Base-by-base conservation (phyloP, 1,284 basidiomycete species). In the Irpex sp. region DNA sequence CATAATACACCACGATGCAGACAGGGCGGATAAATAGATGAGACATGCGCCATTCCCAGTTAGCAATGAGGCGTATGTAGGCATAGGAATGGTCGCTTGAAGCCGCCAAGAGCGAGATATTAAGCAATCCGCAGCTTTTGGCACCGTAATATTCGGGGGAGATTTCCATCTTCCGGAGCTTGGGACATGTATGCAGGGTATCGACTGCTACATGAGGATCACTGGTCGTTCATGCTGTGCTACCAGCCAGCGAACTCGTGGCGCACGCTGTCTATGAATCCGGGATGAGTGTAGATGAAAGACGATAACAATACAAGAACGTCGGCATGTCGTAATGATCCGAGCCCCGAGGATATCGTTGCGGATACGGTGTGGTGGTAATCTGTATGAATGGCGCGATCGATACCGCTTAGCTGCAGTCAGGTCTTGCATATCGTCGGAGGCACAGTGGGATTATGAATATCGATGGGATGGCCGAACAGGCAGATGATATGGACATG, bases 321-420 rank as follows among this genome's bases (percentile, higher is more conserved):
- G 39, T 51, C 49, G 49, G 49, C n/a, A 51, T 51, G 49, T 51
- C 49, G 49, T 51, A 51, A 51, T 51, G 49, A 51, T 51, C 49
- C 49, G 49, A 26, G 49, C 17, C 17, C 49, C 39, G 39, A 43
- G 15, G 39, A 43, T 43, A 43, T 43, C 15, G 15, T 43, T 43
- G 39, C 39, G 39, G 39, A 43, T 43, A 43, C 39, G 39, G 15
- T 43, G 39, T 15, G 39, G 39, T 43, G 39, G 39, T 43, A 15
- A 11, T 9, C 15, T 43, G 17, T 8, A 26, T 51, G 49, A 51
- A 51, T 19, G 17, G 49, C 39, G 49, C 49, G 17, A 51, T 51
- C 49, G 49, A 51, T 51, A 51, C 21, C 49, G 49, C 49, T 51
- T 51, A 51, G 49, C 21, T 51, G 49, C 17, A 13, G 43, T 47